phyloP scores from a whole-genome alignment of 345 rosid species.

The Lenwebbia sp. region DNA sequence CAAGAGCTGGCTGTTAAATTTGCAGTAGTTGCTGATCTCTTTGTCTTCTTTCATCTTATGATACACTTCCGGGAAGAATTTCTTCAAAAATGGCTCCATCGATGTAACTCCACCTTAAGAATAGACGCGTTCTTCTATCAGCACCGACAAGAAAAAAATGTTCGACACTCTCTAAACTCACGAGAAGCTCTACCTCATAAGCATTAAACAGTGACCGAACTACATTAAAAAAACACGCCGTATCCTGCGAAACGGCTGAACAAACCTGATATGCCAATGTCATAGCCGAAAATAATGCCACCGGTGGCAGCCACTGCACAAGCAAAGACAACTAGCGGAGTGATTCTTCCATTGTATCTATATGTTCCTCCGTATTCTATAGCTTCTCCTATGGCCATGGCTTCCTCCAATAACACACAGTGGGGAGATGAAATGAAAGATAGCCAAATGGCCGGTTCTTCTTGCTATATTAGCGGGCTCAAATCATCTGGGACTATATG shows the following conservation, averaged over 20 bases:
- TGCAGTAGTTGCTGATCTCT: conserved; percentile 24
- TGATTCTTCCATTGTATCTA: neutral
- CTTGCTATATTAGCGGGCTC: neutral
- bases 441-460: neutral
- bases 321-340: neutral
- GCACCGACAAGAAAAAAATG: neutral
- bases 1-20: conserved; percentile 18
- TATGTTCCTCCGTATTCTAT: neutral
- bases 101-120: conserved; percentile 4
- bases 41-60: neutral
- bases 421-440: neutral
- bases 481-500: neutral
- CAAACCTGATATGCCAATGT: conserved; percentile 3
- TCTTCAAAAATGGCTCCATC: conserved; percentile 1
- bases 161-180: too few relatives aligned
- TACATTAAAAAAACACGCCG: too few relatives aligned
- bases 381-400: neutral
- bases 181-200: neutral
- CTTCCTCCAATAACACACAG: neutral
- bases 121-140: neutral
- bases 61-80: conserved; percentile 1
- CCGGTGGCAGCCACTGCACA: neutral
- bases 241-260: neutral
- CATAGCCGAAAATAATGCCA: conserved; percentile 1
- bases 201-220: neutral